Evolutionary conservation across 2,329 filamentous ascomycete genomes (phyloP), one percentile per base, ranked within the genome.

Genomic region (Hypoxylon sp.): DNA sequence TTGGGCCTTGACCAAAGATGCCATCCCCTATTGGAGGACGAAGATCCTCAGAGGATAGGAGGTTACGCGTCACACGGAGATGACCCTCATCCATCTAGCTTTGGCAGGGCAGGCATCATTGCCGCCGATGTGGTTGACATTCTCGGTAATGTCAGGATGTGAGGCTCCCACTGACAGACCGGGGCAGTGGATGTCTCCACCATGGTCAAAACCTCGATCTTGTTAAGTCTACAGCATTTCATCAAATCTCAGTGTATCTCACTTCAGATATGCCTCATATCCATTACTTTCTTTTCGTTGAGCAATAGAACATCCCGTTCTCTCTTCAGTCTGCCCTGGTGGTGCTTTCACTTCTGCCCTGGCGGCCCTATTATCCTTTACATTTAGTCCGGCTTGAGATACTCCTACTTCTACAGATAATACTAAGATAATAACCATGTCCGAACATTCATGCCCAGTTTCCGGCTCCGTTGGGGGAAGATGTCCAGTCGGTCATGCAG

Each of bases 401-500:
- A 61, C 53, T 48, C 17, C 22, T 59, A 59, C 9, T 58, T 61
- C 33, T 61, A 14, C 42, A n/a, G 44, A 63, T 59, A 59, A 48
- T 69, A 59, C 39, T 39, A 59, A 66, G 44, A 61, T 46, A 60
- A 53, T 63, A 67, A 52, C 33, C 64, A 71, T 71, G 70, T 71
- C 67, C 46, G 70, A 71, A 66, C 67, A 61, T 24, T 71, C 70
- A 6, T 71, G 70, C 37, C 70, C 70, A 24, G 70, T 70, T 14
- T 71, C 70, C 35, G 70, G 70, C 48, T 70, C 70, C 26, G 37
- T 71, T 33, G 62, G 70, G 14, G 70, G 67, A 14, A 63, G 31
- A 63, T 68, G 63, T 59, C 77, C 77, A 37, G 77, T 70, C 6
- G 72, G 76, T 11, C 74, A 74, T 52, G 67, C 70, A 26, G 67